These are phyloP conservation scores for Kickxella alabastrina DNA, from an alignment of 192 early-diverging fungal genomes.

Conservation along the genomic window DNA sequence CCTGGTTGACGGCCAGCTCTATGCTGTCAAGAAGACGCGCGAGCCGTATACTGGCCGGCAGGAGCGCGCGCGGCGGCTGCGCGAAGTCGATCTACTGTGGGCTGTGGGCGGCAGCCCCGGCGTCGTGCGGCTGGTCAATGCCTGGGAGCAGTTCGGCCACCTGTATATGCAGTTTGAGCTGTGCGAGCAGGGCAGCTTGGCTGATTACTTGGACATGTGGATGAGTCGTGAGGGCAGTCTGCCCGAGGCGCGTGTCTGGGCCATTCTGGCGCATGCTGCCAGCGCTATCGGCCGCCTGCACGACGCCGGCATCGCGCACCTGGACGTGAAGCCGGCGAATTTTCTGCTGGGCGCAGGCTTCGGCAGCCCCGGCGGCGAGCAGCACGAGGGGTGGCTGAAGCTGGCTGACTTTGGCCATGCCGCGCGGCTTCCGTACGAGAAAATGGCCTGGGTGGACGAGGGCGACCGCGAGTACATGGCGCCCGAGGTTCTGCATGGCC, in stretches of 20 bases:
- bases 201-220: conserved; percentile 22
- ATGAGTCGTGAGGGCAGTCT: conserved; percentile 13
- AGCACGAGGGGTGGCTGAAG: conserved; percentile 62
- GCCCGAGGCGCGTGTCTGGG: conserved; percentile 68
- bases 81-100: conserved; percentile 83
- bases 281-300: conserved; percentile 74
- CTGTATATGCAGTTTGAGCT: conserved; percentile 89
- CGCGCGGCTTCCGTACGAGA: conserved; percentile 20
- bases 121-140: conserved; percentile 68
- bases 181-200: conserved; percentile 71
- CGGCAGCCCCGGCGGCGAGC: conserved; percentile 21
- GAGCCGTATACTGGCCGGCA: conserved; percentile 62
- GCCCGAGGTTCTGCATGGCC: conserved; percentile 70
- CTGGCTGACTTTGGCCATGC: conserved; percentile 93
- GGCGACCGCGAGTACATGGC: conserved; percentile 94
- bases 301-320: conserved; percentile 65
- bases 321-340: conserved; percentile 90
- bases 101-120: conserved; percentile 54
- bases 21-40: conserved; percentile 81
- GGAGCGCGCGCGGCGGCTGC: conserved; percentile 67
- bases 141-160: conserved; percentile 90
- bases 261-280: conserved; percentile 47
- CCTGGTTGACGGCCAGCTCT: conserved; percentile 57
- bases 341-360: conserved; percentile 60
- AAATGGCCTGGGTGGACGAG: conserved; percentile 54